Evolutionary conservation across 2,329 filamentous ascomycete species (phyloP).

Genomic region (Ambrosiella cleistominuta): DNA sequence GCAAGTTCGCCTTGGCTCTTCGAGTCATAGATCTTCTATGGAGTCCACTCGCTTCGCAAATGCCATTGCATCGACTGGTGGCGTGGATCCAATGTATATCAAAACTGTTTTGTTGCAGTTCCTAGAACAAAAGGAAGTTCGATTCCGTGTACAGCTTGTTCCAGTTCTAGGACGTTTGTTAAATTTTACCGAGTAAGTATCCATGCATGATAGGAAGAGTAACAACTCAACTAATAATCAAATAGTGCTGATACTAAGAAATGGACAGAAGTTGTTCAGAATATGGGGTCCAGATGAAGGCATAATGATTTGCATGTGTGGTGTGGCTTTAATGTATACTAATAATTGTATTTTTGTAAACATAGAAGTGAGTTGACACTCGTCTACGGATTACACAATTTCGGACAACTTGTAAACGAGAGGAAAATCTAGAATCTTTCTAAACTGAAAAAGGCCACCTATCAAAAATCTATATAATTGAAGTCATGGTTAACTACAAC

Average conservation of each 20-base stretch:
- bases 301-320: neutral
- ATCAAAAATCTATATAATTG: too few species aligned
- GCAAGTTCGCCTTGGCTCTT: conserved; percentile 28
- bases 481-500: too few species aligned
- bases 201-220: neutral
- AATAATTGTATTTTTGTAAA: too few species aligned
- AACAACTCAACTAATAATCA: conserved; percentile 13
- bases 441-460: too few species aligned
- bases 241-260: conserved; percentile 17
- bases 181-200: conserved; percentile 54
- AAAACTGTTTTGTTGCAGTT: conserved; percentile 73
- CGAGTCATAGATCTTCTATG: conserved; percentile 25
- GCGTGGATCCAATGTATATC: conserved; percentile 44
- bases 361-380: too few species aligned
- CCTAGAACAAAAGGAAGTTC: conserved; percentile 63
- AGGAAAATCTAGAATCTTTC: too few species aligned
- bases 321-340: too few species aligned
- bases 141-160: conserved; percentile 56
- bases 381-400: too few species aligned
- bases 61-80: conserved; percentile 15
- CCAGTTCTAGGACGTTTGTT: conserved; percentile 61
- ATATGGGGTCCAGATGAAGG: neutral
- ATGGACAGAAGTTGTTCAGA: conserved; percentile 17
- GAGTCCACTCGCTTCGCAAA: conserved; percentile 24
- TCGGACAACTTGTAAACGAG: too few species aligned